Evolutionary conservation across 2,329 filamentous ascomycete genomes (phyloP), one percentile per base, ranked within the genome.

Genomic region (Tolypocladium capitatum): DNA sequence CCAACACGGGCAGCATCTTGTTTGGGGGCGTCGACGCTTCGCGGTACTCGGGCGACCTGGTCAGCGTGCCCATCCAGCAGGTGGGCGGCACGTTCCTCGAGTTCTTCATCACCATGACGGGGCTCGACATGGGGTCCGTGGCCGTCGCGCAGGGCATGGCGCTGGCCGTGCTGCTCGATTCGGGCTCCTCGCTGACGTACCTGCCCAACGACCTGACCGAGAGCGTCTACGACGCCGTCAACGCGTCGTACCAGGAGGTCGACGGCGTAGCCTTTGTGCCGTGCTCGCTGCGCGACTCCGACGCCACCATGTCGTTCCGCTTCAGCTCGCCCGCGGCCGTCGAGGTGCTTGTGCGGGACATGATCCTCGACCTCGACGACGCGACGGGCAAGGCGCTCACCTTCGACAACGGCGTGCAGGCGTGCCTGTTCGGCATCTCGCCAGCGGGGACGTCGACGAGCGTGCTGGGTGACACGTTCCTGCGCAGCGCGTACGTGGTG

Each of bases 11-110:
- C 47, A 81, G 69, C 50, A 80, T 90, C 47, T 67, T 90, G 1
- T 90, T 90, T 55, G 85, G 85, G 30, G 85, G 86, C 30, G 75
- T 90, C 49, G 83, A 90, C 63, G 76, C 72, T 2, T 76, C 67
- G 21, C 80, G 82, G 53, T 90, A 77, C 60, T 59, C 66, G 2
- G 84, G 83, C 20, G 60, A 71, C 4, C 70, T 91, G 30, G 62
- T 78, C 50, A 85, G 82, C 0, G 63, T 91, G 2, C 85, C 86
- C 2, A 69, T 91, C 46, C 75, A 85, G 56, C 66, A 67, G 51
- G 63, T 71, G 35, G 59, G 65, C 27, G 73, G 74, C 36, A 57
- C 63, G 20, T 83, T 72, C 57, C 68, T 70, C 46, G 78, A 86
- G 57, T 84, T 90, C 57, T 68, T 83, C 49, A 75, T 91, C 59